phyloP scores from a whole-genome alignment of 2,329 filamentous ascomycete species.

The Cadophora sp. region DNA sequence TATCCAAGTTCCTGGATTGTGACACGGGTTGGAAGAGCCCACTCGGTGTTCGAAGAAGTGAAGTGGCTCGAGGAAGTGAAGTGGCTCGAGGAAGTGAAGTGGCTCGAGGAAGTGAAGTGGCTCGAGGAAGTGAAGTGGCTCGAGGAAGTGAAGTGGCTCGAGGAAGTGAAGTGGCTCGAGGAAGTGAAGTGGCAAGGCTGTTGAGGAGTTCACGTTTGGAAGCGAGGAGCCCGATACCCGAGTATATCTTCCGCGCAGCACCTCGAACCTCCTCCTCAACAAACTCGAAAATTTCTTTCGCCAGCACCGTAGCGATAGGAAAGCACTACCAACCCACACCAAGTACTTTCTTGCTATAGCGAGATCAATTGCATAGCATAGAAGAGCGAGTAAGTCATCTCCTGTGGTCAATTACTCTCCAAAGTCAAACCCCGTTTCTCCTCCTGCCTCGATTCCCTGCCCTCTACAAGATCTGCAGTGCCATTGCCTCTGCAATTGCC shows the following conservation, averaged over 20 bases:
- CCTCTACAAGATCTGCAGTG: not conserved
- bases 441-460: not conserved
- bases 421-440: too few relatives aligned
- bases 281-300: not conserved
- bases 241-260: constrained; percentile 3
- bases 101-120: too few relatives aligned
- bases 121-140: too few relatives aligned
- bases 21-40: constrained; percentile 6
- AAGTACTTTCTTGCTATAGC: constrained; percentile 8
- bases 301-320: not conserved
- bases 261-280: not conserved
- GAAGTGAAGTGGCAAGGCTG: not conserved
- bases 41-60: not conserved
- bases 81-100: too few relatives aligned
- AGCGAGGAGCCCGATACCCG: constrained; percentile 3
- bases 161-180: too few relatives aligned
- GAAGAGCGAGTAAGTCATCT: constrained; percentile 2
- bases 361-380: constrained; percentile 1
- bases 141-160: too few relatives aligned
- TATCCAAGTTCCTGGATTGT: not conserved
- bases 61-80: too few relatives aligned
- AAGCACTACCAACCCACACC: not conserved
- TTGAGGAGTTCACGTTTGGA: constrained; percentile 6
- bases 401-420: not conserved
- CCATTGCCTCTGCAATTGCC: constrained; percentile 9